Percentiles rank a stretch among this genome's conserved stretches.
These are phyloP conservation scores for Isoetes taiwanensis DNA, from an alignment of 75 land plant species.

Conservation along the genomic window DNA sequence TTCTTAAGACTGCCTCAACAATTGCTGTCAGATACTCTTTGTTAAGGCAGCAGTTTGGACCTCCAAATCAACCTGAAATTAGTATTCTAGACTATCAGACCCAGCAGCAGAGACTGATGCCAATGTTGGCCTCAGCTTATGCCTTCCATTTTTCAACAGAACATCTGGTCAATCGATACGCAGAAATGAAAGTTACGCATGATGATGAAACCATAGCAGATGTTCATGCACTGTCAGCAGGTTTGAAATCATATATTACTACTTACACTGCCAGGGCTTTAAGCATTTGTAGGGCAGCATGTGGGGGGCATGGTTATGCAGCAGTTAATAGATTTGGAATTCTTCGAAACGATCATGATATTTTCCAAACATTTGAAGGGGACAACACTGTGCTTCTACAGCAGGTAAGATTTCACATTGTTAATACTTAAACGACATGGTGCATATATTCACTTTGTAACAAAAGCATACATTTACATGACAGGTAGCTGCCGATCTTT, in stretches of 20 bases:
- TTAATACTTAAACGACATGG: background rate
- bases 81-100: slow-evolving; percentile 6
- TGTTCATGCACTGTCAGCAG: slow-evolving; percentile 5
- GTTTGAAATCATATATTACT: background rate
- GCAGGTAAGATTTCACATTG: background rate
- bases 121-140: background rate
- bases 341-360: slow-evolving; percentile 9
- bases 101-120: slow-evolving; percentile 1
- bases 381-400: background rate
- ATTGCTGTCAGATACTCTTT: background rate
- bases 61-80: slow-evolving; percentile 1
- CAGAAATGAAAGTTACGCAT: slow-evolving; percentile 6
- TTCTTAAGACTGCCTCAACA: background rate
- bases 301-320: slow-evolving; percentile 6
- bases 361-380: slow-evolving; percentile 6
- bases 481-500: slow-evolving; percentile 2
- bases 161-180: background rate
- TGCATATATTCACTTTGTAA: background rate
- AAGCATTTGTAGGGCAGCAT: background rate
- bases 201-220: background rate
- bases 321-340: background rate
- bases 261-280: background rate
- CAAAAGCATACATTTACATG: background rate
- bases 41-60: slow-evolving; percentile 2
- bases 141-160: background rate